phyloP scores from a whole-genome alignment of 768 basidiomycete species.

The Cyclocybe cylindracea region DNA sequence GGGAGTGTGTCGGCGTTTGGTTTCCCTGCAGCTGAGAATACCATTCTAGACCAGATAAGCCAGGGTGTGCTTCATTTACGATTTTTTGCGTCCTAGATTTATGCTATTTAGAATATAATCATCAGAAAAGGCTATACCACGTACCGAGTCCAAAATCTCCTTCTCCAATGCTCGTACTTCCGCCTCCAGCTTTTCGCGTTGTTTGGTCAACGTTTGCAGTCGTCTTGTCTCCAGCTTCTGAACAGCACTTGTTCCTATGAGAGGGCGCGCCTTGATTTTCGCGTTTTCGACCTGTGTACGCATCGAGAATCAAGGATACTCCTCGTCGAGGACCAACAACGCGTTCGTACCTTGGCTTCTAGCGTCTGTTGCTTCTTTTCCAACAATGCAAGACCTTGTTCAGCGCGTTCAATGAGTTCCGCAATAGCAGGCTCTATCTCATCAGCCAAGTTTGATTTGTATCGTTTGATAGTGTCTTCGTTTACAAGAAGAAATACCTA shows the following conservation, averaged over 20 bases:
- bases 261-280: conserved; percentile 42
- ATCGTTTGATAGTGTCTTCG: conserved; percentile 69
- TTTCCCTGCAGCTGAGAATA: too few relatives aligned
- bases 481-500: conserved; percentile 78
- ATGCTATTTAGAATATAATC: not conserved
- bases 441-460: conserved; percentile 74
- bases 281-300: conserved; percentile 54
- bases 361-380: conserved; percentile 62
- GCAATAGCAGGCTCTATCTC: conserved; percentile 82
- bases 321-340: not conserved
- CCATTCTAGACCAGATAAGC: not conserved
- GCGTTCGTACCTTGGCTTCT: conserved; percentile 58
- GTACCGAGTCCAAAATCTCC: conserved; percentile 61
- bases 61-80: conserved; percentile 13
- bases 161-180: conserved; percentile 61
- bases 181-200: conserved; percentile 66
- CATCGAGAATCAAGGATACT: not conserved
- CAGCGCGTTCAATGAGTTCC: conserved; percentile 71
- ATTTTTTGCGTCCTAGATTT: conserved; percentile 7
- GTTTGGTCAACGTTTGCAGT: conserved; percentile 63
- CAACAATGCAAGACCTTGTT: conserved; percentile 63
- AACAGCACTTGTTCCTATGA: conserved; percentile 48
- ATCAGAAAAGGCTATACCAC: conserved; percentile 1
- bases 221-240: conserved; percentile 70
- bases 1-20: too few relatives aligned